These are phyloP conservation scores for Glebionis coronaria DNA, from an alignment of 129 eudicot genomes.

Conservation along the genomic window DNA sequence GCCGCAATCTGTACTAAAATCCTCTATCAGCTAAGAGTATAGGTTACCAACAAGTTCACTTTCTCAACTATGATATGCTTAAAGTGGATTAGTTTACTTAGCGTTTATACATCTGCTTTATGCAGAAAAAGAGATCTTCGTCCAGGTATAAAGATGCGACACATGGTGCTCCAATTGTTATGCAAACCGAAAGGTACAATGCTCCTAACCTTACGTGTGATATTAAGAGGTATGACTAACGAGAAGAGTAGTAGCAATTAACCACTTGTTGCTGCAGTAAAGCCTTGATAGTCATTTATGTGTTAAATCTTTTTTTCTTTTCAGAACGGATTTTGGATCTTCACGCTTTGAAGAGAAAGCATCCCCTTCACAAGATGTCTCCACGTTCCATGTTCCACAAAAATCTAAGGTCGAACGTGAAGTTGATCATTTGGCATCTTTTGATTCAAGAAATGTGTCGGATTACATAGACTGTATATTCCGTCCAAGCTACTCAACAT, in stretches of 20 bases:
- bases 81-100: not conserved
- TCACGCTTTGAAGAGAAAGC: slow-evolving; percentile 32
- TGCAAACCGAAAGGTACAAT: slow-evolving; percentile 46
- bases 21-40: too few relatives aligned
- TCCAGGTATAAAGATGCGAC: slow-evolving; percentile 40
- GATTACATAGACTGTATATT: slow-evolving; percentile 49
- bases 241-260: not conserved
- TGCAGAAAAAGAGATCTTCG: slow-evolving; percentile 63
- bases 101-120: not conserved
- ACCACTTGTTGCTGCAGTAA: slow-evolving; percentile 1
- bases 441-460: slow-evolving; percentile 46
- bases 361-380: slow-evolving; percentile 47
- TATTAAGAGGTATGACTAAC: too few relatives aligned
- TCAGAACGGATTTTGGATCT: slow-evolving; percentile 56
- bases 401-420: slow-evolving; percentile 45
- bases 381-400: slow-evolving; percentile 33
- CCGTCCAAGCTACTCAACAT: slow-evolving; percentile 53
- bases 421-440: slow-evolving; percentile 41
- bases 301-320: slow-evolving; percentile 14
- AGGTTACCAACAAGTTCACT: too few relatives aligned
- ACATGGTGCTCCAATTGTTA: slow-evolving; percentile 36
- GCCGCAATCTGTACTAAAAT: not conserved
- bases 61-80: too few relatives aligned
- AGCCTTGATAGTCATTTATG: slow-evolving; percentile 10
- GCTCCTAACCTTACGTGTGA: slow-evolving; percentile 6